Evolutionary conservation across 1,139 yeast genomes (phyloP), one percentile per base, ranked within the genome.

Genomic region (Yamadazyma spencermartinsiae): DNA sequence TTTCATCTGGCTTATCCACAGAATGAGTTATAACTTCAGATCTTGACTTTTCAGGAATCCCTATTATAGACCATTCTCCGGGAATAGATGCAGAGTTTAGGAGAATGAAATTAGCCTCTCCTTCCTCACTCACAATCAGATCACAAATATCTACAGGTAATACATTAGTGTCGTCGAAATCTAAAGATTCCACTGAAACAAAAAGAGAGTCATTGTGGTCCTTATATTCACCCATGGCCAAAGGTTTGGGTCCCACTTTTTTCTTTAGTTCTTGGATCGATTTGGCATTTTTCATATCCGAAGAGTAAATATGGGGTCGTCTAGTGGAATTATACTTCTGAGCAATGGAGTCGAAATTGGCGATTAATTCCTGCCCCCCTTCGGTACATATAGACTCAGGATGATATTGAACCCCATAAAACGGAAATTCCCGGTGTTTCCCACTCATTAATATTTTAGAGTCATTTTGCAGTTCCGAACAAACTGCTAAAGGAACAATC

Each of bases 361-460:
- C 47, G 3, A 90, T 57, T 40, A 92, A 60, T 6, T 61, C 56
- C 3, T 58, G 69, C 1, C 98, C 98, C 36, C 64, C 55, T 10
- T 70, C 65, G 0, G 98, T 89, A 53, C 96, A 88, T 30, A 92
- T 79, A 0, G 97, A 88, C 55, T 94, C 99, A 0, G 98, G 98
- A 54, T 94, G 99, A 54, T 90, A 94, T 53, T 94, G 99, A 2
- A 94, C 97, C 0, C 96, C 98, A 61, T 74, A 90, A 62, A 85
- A 86, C 0, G 98, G 98, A 19, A 68, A 61, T 0, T 37, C 19
- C 0, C 39, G 50, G 53, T 87, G 92, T 51, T 65, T 75, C 0
- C 76, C 94, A 1, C 38, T 37, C 44, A 44, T 44, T 30, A 88
- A 57, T 2, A 85, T 67, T 4, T 58, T 62, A 23, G 53, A 50